Conservation (phyloP, 306 rosid genomes). For the Astragalus membranaceus region DNA sequence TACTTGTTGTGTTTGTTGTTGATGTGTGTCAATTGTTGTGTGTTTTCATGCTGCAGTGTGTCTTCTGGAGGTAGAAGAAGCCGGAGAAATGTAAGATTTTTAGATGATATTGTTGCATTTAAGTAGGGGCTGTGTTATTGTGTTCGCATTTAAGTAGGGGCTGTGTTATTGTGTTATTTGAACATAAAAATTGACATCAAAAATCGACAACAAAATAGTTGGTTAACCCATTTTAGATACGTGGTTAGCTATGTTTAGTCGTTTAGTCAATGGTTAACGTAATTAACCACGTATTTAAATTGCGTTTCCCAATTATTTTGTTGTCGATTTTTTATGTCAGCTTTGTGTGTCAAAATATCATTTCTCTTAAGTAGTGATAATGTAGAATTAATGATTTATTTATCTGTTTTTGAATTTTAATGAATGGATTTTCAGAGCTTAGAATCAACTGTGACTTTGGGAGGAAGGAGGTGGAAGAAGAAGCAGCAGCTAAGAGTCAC, state of each 20-base stretch:
- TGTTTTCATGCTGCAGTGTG: constrained; percentile 32
- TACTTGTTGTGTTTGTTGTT: not conserved
- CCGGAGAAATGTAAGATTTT: constrained; percentile 72
- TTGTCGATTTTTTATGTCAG: too few species aligned
- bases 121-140: not conserved
- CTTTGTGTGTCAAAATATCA: too few species aligned
- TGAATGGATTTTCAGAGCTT: constrained; percentile 49
- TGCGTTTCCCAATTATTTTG: too few species aligned
- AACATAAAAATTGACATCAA: too few species aligned
- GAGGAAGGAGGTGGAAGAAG: constrained; percentile 71
- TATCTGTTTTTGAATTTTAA: not conserved
- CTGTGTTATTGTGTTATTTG: too few species aligned
- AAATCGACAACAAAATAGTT: too few species aligned
- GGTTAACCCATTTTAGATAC: too few species aligned
- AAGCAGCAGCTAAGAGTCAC: constrained; percentile 60
- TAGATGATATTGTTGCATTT: not conserved
- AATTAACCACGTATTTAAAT: too few species aligned
- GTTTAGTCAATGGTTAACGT: too few species aligned
- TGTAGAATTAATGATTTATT: constrained; percentile 4
- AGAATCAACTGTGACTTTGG: constrained; percentile 49
- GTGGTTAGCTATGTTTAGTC: too few species aligned
- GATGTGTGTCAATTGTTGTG: not conserved
- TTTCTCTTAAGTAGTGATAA: not conserved
- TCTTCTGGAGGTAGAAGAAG: constrained; percentile 60
- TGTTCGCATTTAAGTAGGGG: not conserved